These are phyloP conservation scores for Lagenidium giganteum DNA, from an alignment of 352 stramenopile species.

Conservation along the genomic window DNA sequence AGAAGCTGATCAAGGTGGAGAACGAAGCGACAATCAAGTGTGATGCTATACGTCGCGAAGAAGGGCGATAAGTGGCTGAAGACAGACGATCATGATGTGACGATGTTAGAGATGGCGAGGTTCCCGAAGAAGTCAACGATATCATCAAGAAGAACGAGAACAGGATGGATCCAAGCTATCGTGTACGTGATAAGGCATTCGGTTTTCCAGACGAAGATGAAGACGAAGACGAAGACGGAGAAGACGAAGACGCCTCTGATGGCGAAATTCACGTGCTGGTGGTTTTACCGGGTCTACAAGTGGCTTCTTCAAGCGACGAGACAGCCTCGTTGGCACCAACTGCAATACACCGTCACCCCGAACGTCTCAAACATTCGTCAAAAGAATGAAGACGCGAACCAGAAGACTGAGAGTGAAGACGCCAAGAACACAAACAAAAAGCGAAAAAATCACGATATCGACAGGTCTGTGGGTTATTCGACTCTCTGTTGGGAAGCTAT, in stretches of 20 bases:
- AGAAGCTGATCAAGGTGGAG: slow-evolving; percentile 5
- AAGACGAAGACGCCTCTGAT: no score
- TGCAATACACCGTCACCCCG: slow-evolving; percentile 13
- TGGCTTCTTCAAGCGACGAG: no score
- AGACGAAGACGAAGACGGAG: background rate
- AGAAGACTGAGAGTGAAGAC: no score
- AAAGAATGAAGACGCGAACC: slow-evolving; percentile 6
- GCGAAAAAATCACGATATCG: slow-evolving; percentile 4
- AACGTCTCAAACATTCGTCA: slow-evolving; percentile 13
- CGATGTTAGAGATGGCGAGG: slow-evolving; percentile 10
- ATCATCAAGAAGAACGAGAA: slow-evolving; percentile 12
- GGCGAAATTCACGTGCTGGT: slow-evolving; percentile 16
- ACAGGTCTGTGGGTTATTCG: slow-evolving; percentile 1
- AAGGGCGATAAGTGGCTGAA: slow-evolving; percentile 10
- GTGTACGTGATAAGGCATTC: slow-evolving; percentile 8
- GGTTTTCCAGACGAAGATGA: slow-evolving; percentile 6
- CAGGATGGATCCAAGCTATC: slow-evolving; percentile 9
- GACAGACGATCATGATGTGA: slow-evolving; percentile 8
- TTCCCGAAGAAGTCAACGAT: slow-evolving; percentile 9
- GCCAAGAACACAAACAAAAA: slow-evolving; percentile 11
- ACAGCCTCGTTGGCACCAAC: no score
- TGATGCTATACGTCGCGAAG: slow-evolving; percentile 12
- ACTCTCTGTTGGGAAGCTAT: slow-evolving; percentile 2
- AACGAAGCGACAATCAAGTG: background rate
- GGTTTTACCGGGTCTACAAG: background rate